Base-by-base conservation (phyloP, 2,329 filamentous ascomycete genomes). In the Epicoccum nigrum region DNA sequence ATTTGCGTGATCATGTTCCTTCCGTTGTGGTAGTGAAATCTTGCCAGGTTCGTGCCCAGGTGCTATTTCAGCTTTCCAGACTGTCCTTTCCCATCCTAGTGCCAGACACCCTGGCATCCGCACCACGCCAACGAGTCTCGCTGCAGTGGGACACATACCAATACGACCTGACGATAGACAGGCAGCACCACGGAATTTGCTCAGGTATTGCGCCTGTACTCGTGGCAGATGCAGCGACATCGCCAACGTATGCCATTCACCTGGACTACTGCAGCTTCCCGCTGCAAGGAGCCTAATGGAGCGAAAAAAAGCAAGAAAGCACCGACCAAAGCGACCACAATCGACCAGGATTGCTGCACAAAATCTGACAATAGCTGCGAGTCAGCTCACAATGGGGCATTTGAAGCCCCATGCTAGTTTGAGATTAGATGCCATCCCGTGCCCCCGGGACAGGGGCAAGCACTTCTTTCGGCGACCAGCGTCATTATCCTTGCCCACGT, bases 401-500 rank as follows among this genome's bases (percentile, higher is more conserved):
- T 47, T 55, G 54, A 45, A 51, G 41, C 40, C 41, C 28, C 25
- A 46, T 54, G 39, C 49, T 60, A 32, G 28, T 51, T 52, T 45
- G 55, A 58, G 51, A 38, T 55, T 40, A 44, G 45, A 54, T 44
- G 39, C 38, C 35, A 50, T 58, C 53, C 55, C 51, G 44, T 43
- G 16, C 34, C 32, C 21, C 25, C 50, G 53, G 59, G 48, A 51
- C 58, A 59, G 56, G 23, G 54, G 48, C 52, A 46, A 55, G 46
- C 41, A 50, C 54, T 59, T 40, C 44, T 45, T 49, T 55, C 46
- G 54, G 54, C 48, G 54, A 50, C 32, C 46, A 54, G 48, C 45
- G 56, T 44, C 45, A 62, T 60, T 52, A 58, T 49, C 50, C 47
- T 44, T 23, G 41, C 23, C 43, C 55, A 42, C 47, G 53, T 62